A percentile compares a stretch with the other conserved stretches of the same genome.
These are phyloP conservation scores for Luffa acutangula DNA, from an alignment of 306 rosid genomes.

Conservation along the genomic window DNA sequence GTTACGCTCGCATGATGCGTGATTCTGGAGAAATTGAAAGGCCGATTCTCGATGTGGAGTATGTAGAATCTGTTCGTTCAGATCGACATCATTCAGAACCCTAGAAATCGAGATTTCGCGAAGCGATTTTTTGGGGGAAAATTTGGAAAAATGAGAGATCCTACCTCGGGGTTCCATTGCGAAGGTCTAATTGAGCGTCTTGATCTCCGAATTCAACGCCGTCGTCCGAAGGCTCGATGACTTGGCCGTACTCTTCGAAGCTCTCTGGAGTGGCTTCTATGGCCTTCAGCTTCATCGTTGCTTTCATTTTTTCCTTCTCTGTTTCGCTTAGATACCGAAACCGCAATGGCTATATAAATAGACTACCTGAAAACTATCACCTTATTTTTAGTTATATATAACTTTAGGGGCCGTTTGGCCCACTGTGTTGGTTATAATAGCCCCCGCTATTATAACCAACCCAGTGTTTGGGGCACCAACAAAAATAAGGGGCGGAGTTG, in stretches of 20 bases:
- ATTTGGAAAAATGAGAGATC: background rate
- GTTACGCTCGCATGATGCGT: constrained; percentile 86
- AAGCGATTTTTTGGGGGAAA: background rate
- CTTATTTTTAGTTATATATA: no score
- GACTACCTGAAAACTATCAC: background rate
- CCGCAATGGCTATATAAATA: background rate
- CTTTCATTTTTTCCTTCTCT: no score
- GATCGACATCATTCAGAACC: background rate
- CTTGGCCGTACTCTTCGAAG: constrained; percentile 63
- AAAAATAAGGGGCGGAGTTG: no score
- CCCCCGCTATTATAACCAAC: no score
- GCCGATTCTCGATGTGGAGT: constrained; percentile 49
- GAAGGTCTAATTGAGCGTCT: constrained; percentile 80
- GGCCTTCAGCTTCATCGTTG: constrained; percentile 26
- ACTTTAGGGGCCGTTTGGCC: no score
- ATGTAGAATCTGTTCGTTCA: constrained; percentile 42
- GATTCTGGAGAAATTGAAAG: constrained; percentile 39
- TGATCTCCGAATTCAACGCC: constrained; percentile 41
- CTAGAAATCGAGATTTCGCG: background rate
- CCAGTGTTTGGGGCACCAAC: no score
- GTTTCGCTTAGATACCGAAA: background rate
- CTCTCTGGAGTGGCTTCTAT: constrained; percentile 51
- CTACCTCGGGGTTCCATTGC: constrained; percentile 68
- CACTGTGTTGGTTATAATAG: no score
- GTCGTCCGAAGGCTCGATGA: constrained; percentile 46